phyloP scores from a whole-genome alignment of 257 asterid genomes.

The Fraxinus pennsylvanica region DNA sequence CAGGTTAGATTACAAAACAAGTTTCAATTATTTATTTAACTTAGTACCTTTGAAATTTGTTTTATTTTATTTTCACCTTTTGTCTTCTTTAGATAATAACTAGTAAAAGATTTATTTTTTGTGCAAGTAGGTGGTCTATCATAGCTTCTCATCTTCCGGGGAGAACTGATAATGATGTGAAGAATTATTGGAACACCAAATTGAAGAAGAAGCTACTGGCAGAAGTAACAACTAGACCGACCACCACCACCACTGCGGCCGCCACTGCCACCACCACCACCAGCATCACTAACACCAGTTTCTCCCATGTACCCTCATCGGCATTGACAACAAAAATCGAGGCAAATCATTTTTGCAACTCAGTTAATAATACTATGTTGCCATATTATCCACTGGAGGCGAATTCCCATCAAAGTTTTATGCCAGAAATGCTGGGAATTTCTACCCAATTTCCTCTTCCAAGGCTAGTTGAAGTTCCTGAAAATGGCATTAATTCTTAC shows the following conservation, averaged over 20 bases:
- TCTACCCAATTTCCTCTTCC: conserved; percentile 30
- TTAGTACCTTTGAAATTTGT: not conserved
- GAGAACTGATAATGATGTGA: conserved; percentile 73
- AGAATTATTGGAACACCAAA: conserved; percentile 72
- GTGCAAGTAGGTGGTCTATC: conserved; percentile 57
- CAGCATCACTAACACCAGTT: not conserved
- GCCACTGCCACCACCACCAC: not conserved
- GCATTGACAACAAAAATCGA: conserved; percentile 6
- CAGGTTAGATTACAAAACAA: conserved; percentile 37
- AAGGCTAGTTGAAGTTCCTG: conserved; percentile 33
- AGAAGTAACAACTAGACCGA: not conserved
- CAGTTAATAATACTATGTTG: not conserved
- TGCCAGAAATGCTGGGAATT: conserved; percentile 26
- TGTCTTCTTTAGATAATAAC: not conserved
- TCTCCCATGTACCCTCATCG: not conserved
- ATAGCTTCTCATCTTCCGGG: conserved; percentile 65
- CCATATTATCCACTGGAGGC: conserved; percentile 25
- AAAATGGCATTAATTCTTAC: conserved; percentile 18
- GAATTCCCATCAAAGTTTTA: conserved; percentile 6
- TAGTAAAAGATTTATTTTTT: not conserved
- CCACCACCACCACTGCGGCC: not conserved
- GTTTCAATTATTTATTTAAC: not conserved
- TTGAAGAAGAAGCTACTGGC: conserved; percentile 49
- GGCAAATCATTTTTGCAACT: not conserved
- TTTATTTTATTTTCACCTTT: not conserved